Evolutionary conservation across 345 rosid species (phyloP).

Genomic region (Populus deltoides): DNA sequence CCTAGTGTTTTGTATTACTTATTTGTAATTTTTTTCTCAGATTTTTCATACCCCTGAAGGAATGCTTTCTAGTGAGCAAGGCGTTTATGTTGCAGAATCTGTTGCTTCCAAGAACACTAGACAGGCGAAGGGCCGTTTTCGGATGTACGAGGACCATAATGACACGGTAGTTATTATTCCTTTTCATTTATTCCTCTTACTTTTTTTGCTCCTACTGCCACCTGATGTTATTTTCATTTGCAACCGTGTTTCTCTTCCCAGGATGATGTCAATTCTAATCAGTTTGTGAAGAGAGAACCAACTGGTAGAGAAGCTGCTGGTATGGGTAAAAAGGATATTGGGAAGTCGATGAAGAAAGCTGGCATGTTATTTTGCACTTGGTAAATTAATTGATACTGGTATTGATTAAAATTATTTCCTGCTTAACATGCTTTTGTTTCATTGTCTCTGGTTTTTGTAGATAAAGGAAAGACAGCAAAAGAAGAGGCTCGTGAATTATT

Average conservation of each 20-base stretch:
- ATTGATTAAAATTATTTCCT: not conserved
- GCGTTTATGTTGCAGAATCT: slow-evolving; percentile 80
- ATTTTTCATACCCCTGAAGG: slow-evolving; percentile 89
- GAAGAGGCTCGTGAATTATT: slow-evolving; percentile 90
- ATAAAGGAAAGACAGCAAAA: slow-evolving; percentile 86
- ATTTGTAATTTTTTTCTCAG: slow-evolving; percentile 28
- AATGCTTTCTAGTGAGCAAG: slow-evolving; percentile 79
- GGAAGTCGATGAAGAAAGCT: slow-evolving; percentile 63
- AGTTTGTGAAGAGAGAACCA: slow-evolving; percentile 61
- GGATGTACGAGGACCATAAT: slow-evolving; percentile 43
- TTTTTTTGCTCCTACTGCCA: not conserved
- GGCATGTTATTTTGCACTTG: slow-evolving; percentile 39
- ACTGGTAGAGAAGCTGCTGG: slow-evolving; percentile 51
- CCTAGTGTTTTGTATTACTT: not conserved
- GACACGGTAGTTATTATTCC: slow-evolving; percentile 31
- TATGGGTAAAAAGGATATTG: slow-evolving; percentile 60
- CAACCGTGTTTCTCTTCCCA: slow-evolving; percentile 13
- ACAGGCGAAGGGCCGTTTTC: slow-evolving; percentile 60
- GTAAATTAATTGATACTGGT: slow-evolving; percentile 6
- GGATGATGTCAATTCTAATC: slow-evolving; percentile 48
- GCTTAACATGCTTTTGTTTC: slow-evolving; percentile 3
- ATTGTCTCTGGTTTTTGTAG: slow-evolving; percentile 36
- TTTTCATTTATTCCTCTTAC: not conserved
- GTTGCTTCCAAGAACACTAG: slow-evolving; percentile 60
- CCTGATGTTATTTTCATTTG: not conserved